A percentile compares a stretch with the other conserved stretches of the same genome.
Evolutionary conservation across 2,329 filamentous ascomycete genomes (phyloP).

Genomic region (Pseudocercospora macadamiae): DNA sequence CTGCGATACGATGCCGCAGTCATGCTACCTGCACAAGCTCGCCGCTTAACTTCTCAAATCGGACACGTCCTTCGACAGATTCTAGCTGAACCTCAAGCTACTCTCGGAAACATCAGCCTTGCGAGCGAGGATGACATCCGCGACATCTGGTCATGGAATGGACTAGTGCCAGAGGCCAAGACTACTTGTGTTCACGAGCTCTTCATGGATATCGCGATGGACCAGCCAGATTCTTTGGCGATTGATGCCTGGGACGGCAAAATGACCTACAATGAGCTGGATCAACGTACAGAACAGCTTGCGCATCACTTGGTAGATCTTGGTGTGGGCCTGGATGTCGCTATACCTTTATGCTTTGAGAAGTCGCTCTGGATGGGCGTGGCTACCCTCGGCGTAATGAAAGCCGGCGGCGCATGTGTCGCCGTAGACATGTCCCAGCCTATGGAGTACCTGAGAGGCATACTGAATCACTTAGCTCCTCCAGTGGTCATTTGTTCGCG

Average conservation of each 20-base stretch:
- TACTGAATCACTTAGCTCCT: background rate
- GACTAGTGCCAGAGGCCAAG: background rate
- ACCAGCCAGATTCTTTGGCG: slow-evolving; percentile 4
- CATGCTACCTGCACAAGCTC: slow-evolving; percentile 1
- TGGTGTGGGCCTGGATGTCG: slow-evolving; percentile 8
- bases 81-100: slow-evolving; percentile 15
- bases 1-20: background rate
- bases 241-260: slow-evolving; percentile 18
- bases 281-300: slow-evolving; percentile 1
- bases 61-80: slow-evolving; percentile 16
- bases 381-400: slow-evolving; percentile 32
- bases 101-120: slow-evolving; percentile 7
- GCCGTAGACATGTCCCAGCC: slow-evolving; percentile 8
- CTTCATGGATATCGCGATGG: background rate
- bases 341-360: slow-evolving; percentile 33
- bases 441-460: background rate
- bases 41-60: slow-evolving; percentile 9
- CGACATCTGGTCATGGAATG: slow-evolving; percentile 12
- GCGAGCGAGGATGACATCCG: slow-evolving; percentile 15
- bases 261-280: slow-evolving; percentile 16
- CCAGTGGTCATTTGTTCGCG: background rate
- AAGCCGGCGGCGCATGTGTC: slow-evolving; percentile 33
- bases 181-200: slow-evolving; percentile 1
- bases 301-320: slow-evolving; percentile 1
- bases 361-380: slow-evolving; percentile 34